phyloP scores from a whole-genome alignment of 2,329 filamentous ascomycete genomes.

The Proliferodiscus dingleyae region DNA sequence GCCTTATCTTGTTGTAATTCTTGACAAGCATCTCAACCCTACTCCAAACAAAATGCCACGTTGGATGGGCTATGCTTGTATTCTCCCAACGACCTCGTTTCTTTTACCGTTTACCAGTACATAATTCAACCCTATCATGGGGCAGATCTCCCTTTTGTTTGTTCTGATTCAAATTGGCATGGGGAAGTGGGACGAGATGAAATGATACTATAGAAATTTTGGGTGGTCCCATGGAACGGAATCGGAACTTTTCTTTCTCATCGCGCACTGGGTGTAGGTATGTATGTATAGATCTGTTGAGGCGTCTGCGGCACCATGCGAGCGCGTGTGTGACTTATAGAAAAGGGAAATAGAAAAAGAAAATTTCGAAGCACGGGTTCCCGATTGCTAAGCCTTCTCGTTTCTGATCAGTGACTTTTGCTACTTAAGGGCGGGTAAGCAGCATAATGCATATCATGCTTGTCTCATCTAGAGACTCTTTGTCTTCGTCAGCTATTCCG shows the following conservation, averaged over 20 bases:
- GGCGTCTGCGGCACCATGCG: not conserved
- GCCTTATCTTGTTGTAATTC: slow-evolving; percentile 4
- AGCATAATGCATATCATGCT: too few relatives aligned
- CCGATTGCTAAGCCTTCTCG: too few relatives aligned
- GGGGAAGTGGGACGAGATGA: not conserved
- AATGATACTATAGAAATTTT: not conserved
- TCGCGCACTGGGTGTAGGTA: not conserved
- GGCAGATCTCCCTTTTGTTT: not conserved
- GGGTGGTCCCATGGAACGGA: not conserved
- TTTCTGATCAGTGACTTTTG: too few relatives aligned
- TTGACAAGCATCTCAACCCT: not conserved
- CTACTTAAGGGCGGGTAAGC: too few relatives aligned
- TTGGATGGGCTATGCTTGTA: not conserved
- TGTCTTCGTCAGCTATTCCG: too few relatives aligned
- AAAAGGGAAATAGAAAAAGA: too few relatives aligned
- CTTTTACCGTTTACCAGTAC: not conserved
- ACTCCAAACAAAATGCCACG: not conserved
- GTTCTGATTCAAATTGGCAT: not conserved
- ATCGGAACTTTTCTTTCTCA: not conserved
- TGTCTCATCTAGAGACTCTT: too few relatives aligned
- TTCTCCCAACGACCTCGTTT: not conserved
- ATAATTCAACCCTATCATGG: not conserved
- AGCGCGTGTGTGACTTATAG: not conserved
- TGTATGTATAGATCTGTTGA: slow-evolving; percentile 1
- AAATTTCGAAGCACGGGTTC: too few relatives aligned